phyloP scores from a whole-genome alignment of 495 filamentous ascomycete species.

The Parachaetomium inaequale region DNA sequence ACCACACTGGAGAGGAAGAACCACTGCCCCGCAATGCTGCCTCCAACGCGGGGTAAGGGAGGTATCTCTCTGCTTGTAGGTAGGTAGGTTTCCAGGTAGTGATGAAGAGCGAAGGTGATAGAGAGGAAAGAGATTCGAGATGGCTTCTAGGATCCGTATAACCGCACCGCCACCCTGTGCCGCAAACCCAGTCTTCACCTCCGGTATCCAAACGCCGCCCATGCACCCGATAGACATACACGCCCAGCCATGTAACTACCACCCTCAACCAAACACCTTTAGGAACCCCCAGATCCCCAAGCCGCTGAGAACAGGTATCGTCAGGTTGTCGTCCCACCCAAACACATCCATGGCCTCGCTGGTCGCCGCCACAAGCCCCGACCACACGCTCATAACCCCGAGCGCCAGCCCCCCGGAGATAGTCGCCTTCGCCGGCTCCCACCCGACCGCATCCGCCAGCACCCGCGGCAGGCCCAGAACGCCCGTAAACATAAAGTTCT shows the following conservation, averaged over 20 bases:
- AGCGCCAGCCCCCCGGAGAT: constrained; percentile 70
- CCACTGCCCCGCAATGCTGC: background rate
- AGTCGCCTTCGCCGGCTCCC: constrained; percentile 44
- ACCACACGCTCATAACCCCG: constrained; percentile 80
- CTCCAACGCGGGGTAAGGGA: background rate
- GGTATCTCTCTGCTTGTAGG: background rate
- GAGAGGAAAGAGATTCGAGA: constrained; percentile 10
- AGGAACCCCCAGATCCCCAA: constrained; percentile 90
- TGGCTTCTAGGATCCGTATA: background rate
- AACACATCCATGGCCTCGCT: constrained; percentile 91
- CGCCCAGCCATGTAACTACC: background rate
- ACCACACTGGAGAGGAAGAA: background rate
- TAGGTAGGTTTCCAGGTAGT: background rate
- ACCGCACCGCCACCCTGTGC: background rate
- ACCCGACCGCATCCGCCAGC: constrained; percentile 48
- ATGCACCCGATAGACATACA: constrained; percentile 20
- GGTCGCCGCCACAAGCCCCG: constrained; percentile 77
- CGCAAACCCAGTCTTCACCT: constrained; percentile 6
- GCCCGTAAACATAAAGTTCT: constrained; percentile 80
- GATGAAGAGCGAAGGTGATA: background rate
- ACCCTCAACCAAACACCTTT: constrained; percentile 72
- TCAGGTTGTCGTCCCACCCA: constrained; percentile 94
- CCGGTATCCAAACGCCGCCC: constrained; percentile 17
- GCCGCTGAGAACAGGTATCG: constrained; percentile 88
- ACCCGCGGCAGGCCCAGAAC: constrained; percentile 59